These are phyloP conservation scores for Penicillium mononematosum DNA, from an alignment of 495 filamentous ascomycete genomes.

Conservation along the genomic window DNA sequence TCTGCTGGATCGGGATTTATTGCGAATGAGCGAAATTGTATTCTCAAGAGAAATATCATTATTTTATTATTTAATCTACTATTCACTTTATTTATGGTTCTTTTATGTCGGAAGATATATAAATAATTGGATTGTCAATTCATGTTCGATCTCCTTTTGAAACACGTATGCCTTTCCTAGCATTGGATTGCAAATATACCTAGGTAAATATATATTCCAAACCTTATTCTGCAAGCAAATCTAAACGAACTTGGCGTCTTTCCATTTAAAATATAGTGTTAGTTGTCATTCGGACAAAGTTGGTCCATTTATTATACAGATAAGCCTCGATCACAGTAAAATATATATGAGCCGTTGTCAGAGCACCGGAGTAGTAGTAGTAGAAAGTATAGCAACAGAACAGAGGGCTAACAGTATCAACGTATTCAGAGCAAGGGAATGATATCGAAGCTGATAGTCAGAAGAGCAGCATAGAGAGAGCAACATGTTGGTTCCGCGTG, in stretches of 20 bases:
- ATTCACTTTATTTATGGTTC: too few species aligned
- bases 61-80: too few species aligned
- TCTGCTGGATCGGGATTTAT: constrained; percentile 12
- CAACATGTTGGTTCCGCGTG: too few species aligned
- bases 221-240: too few species aligned
- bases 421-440: not conserved
- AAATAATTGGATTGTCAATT: too few species aligned
- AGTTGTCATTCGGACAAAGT: not conserved
- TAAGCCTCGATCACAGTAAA: not conserved
- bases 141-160: too few species aligned
- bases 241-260: too few species aligned
- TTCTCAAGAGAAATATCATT: constrained; percentile 3
- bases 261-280: not conserved
- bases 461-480: not conserved
- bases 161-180: too few species aligned
- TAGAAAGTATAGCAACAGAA: too few species aligned
- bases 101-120: too few species aligned
- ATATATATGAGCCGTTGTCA: not conserved
- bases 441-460: not conserved
- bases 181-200: too few species aligned
- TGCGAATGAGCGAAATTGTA: constrained; percentile 27
- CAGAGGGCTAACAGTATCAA: not conserved
- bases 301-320: not conserved
- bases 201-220: too few species aligned
- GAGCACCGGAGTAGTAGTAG: not conserved